A percentile compares a stretch with the other conserved stretches of the same genome.
Conservation (phyloP, 2,329 filamentous ascomycete genomes). For the Hymenoscyphus occultus region DNA sequence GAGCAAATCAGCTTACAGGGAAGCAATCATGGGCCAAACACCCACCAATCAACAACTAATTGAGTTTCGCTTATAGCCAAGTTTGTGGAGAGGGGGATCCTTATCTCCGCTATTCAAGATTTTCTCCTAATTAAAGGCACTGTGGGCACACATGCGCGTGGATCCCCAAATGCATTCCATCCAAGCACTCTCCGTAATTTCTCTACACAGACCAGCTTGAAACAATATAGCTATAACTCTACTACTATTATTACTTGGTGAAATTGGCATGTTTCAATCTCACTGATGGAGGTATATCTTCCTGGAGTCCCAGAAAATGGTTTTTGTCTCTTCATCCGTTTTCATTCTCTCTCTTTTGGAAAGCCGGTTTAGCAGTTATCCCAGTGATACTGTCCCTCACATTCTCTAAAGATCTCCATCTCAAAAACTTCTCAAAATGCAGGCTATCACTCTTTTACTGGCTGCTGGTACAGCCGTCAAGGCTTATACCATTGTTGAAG, state of each 20-base stretch:
- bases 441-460: constrained; percentile 3
- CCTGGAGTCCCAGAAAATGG: neutral
- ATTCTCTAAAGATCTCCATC: neutral
- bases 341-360: neutral
- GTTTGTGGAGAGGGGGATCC: neutral
- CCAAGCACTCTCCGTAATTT: neutral
- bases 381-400: constrained; percentile 1
- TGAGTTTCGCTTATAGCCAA: neutral
- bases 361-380: constrained; percentile 1
- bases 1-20: too few species aligned
- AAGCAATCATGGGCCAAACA: too few species aligned
- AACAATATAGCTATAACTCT: neutral
- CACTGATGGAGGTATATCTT: neutral
- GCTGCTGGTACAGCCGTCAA: neutral
- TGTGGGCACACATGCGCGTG: neutral
- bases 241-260: neutral
- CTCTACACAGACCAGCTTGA: neutral
- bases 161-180: neutral
- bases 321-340: neutral
- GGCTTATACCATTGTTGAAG: constrained; percentile 12
- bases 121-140: neutral
- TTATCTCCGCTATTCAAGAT: neutral
- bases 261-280: constrained; percentile 1
- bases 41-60: neutral
- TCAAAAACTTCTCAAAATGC: constrained; percentile 6